Evolutionary conservation across 129 eudicot species (phyloP).

Genomic region (Centrapalus pauciflorus): DNA sequence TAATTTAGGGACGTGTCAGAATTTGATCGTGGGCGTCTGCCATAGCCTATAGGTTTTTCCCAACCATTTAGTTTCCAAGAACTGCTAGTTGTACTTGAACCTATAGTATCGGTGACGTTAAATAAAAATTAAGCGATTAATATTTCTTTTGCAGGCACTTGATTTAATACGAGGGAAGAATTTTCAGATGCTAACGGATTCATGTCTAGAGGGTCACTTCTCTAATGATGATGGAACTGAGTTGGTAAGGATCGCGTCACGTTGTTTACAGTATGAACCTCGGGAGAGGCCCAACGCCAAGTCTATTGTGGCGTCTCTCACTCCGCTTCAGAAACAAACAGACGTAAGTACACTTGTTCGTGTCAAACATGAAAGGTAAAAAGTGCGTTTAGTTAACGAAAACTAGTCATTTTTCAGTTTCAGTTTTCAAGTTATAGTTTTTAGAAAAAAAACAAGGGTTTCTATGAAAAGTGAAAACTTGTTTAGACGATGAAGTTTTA

Average conservation of each 20-base stretch:
- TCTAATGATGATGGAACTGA: slow-evolving; percentile 90
- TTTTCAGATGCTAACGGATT: slow-evolving; percentile 77
- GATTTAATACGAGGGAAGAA: slow-evolving; percentile 89
- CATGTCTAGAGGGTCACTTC: slow-evolving; percentile 89
- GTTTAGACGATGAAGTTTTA: too few relatives aligned
- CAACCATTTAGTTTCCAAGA: too few relatives aligned
- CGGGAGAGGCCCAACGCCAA: slow-evolving; percentile 89
- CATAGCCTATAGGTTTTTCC: too few relatives aligned
- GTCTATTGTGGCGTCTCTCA: slow-evolving; percentile 66
- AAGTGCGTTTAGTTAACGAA: background rate
- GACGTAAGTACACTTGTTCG: slow-evolving; percentile 44
- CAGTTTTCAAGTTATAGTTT: background rate
- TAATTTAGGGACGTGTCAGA: too few relatives aligned
- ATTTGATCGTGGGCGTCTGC: too few relatives aligned
- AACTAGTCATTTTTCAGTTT: too few relatives aligned
- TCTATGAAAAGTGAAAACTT: too few relatives aligned
- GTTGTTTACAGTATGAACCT: slow-evolving; percentile 88
- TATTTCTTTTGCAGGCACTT: slow-evolving; percentile 56
- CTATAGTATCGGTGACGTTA: too few relatives aligned
- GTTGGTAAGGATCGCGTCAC: slow-evolving; percentile 76
- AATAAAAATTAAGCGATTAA: background rate
- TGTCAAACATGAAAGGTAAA: background rate
- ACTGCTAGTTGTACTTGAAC: too few relatives aligned
- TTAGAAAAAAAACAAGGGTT: background rate
- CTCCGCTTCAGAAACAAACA: slow-evolving; percentile 75